A percentile compares a stretch with the other conserved stretches of the same genome.
phyloP scores from a whole-genome alignment of 441 rosid genomes.

The Metrosideros polymorpha region DNA sequence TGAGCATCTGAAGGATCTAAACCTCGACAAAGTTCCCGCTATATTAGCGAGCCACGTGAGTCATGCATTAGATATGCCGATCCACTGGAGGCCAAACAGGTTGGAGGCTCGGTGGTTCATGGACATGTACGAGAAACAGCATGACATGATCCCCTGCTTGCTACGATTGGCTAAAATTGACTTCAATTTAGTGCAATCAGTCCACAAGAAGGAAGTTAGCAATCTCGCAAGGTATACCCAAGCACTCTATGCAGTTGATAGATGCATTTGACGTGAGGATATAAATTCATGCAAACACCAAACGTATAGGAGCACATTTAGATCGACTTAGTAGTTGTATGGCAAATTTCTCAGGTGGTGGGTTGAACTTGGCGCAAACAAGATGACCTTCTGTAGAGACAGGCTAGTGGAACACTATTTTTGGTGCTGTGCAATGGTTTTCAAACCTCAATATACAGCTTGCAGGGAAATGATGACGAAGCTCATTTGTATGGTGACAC shows the following conservation, averaged over 20 bases:
- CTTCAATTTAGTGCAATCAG: slow-evolving; percentile 12
- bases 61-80: slow-evolving; percentile 15
- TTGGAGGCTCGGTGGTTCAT: slow-evolving; percentile 16
- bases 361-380: background rate
- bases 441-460: background rate
- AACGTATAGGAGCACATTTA: background rate
- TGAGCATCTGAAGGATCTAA: background rate
- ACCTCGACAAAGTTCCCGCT: background rate
- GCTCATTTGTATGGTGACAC: background rate
- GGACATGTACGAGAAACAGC: background rate
- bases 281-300: background rate
- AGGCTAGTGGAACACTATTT: background rate
- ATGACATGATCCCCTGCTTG: background rate
- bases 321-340: background rate
- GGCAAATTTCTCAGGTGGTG: background rate
- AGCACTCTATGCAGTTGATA: background rate
- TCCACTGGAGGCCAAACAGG: slow-evolving; percentile 17
- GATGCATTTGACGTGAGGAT: background rate
- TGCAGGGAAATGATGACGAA: background rate
- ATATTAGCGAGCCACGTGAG: background rate
- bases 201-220: slow-evolving; percentile 8
- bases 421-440: background rate
- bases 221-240: background rate
- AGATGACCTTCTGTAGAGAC: background rate
- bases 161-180: slow-evolving; percentile 12